A percentile compares a stretch with the other conserved stretches of the same genome.
These are phyloP conservation scores for Acanthamoeba triangularis DNA, from an alignment of 208 protist genomes.

Conservation along the genomic window DNA sequence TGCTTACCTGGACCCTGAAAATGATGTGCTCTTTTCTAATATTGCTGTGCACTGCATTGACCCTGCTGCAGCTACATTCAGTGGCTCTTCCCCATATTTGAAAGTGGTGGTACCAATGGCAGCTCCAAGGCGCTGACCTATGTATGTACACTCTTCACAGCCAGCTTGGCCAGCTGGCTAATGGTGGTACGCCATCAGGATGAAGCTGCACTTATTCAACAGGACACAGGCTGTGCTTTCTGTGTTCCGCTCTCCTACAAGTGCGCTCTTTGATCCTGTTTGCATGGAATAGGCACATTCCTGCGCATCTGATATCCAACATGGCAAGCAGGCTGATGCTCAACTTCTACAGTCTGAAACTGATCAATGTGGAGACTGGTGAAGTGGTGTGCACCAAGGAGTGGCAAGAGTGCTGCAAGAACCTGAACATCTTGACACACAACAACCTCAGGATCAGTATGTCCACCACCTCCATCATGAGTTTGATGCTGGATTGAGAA, in stretches of 20 bases:
- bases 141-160: background rate
- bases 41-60: too few species aligned
- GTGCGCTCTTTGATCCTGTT: background rate
- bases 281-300: background rate
- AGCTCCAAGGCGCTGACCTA: slow-evolving; percentile 2
- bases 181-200: background rate
- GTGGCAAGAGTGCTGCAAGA: slow-evolving; percentile 62
- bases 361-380: slow-evolving; percentile 15
- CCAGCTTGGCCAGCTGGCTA: background rate
- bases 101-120: slow-evolving; percentile 17
- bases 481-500: background rate
- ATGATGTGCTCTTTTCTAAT: too few species aligned
- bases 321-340: slow-evolving; percentile 22
- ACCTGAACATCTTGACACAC: slow-evolving; percentile 38
- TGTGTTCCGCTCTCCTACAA: slow-evolving; percentile 33
- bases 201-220: background rate
- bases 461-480: background rate
- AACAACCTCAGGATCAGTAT: slow-evolving; percentile 65
- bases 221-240: background rate
- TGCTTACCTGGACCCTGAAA: too few species aligned
- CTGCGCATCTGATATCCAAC: background rate
- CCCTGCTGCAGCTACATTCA: slow-evolving; percentile 46
- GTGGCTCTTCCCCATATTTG: slow-evolving; percentile 69
- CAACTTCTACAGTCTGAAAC: slow-evolving; percentile 39
- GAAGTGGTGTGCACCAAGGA: slow-evolving; percentile 25